Base-by-base conservation (phyloP, 306 rosid species). In the Cyclanthera cordifolia region DNA sequence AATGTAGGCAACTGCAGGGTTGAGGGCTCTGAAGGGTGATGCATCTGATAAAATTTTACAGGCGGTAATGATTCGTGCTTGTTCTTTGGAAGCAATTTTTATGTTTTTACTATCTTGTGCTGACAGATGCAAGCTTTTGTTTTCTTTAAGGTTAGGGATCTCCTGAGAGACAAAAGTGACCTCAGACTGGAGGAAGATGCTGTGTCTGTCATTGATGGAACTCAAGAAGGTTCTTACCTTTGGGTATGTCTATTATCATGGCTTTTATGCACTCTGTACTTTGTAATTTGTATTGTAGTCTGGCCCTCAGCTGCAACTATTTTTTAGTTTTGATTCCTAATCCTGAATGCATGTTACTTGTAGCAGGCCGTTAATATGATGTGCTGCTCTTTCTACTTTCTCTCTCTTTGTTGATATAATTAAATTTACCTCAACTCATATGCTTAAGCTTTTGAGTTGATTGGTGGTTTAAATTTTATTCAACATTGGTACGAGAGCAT, bases 1-100 rank as follows among this genome's bases (percentile, higher is more conserved):
- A 59, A 72, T 83, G 72, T 77, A 90, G 96, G 99, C 99, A 24
- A 94, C 99, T 73, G 99, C 99, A 21, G 99, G 99, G 53, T 78
- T 94, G 80, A 81, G 99, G 73, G 80, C 95, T 37, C 77, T 94
- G 85, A 85, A 79, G 65, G 95, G 90, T 30, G 91, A 90, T 74
- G 72, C 95, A 27, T 86, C 99, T 9, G 83, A 94, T 34, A 85
- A 78, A 78, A 90, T 94, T 66, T 82, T 94, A 86, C 90, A 88
- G 83, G 97, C 91, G 79, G 99, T 91, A 84, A 72, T 41, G 54
- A 32, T 50, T 49, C 37, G 37, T 20, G 37, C 17, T 53, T 23
- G 39, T 25, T 57, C 23, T 20, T 61, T 47, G 30, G 61, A 52
- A 54, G 13, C 65, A 12, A 52, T 71, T 64, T 27, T 65, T 37